A percentile compares a stretch with the other conserved stretches of the same genome.
Conservation (phyloP, 441 rosid species). For the Biscutella auriculata region DNA sequence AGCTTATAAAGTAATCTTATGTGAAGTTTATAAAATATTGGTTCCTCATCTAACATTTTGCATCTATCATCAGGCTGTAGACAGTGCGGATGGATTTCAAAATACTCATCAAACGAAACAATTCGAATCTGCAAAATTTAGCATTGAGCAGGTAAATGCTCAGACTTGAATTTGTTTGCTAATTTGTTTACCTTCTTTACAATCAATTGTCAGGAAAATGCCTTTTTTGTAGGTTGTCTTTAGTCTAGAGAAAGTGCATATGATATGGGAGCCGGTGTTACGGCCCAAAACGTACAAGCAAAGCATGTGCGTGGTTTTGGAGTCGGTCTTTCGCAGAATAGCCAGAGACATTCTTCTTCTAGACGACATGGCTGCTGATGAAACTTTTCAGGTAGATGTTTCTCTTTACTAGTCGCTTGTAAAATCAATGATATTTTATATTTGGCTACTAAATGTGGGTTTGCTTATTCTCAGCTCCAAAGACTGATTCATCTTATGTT, state of each 20-base stretch:
- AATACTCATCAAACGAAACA: slow-evolving; percentile 78
- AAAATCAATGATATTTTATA: not conserved
- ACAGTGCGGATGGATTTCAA: slow-evolving; percentile 88
- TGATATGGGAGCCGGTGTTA: slow-evolving; percentile 90
- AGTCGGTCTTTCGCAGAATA: slow-evolving; percentile 70
- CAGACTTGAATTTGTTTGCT: slow-evolving; percentile 1
- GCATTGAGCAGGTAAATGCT: slow-evolving; percentile 66
- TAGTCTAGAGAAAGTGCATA: slow-evolving; percentile 80
- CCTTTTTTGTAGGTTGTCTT: slow-evolving; percentile 52
- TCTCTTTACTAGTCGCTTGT: not conserved
- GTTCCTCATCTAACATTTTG: slow-evolving; percentile 3
- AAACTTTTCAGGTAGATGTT: slow-evolving; percentile 65
- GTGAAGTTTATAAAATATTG: not conserved
- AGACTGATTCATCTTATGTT: slow-evolving; percentile 65
- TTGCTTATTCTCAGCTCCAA: slow-evolving; percentile 55
- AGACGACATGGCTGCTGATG: slow-evolving; percentile 98
- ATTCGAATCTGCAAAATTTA: slow-evolving; percentile 79
- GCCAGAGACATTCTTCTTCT: slow-evolving; percentile 66
- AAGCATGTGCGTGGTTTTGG: slow-evolving; percentile 74
- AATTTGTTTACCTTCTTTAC: not conserved
- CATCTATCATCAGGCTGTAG: slow-evolving; percentile 57
- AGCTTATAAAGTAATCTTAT: not conserved
- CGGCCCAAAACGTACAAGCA: slow-evolving; percentile 66
- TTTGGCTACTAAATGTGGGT: not conserved
- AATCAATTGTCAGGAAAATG: not conserved